Conservation (phyloP, 164 flowering plant species). For the Platanus orientalis region DNA sequence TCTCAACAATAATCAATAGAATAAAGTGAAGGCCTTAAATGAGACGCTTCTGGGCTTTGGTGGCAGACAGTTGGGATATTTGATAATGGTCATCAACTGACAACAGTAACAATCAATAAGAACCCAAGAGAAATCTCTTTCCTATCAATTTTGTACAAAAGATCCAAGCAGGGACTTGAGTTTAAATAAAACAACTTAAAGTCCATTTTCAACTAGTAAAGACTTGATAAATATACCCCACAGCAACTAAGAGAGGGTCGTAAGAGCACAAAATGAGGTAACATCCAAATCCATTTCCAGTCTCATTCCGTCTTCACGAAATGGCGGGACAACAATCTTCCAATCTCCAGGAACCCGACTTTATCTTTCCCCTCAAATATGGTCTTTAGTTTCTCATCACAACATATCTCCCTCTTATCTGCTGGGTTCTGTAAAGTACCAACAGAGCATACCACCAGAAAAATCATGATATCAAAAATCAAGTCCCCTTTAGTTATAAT, state of each 20-base stretch:
- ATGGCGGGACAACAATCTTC: slow-evolving; percentile 40
- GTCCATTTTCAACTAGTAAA: background rate
- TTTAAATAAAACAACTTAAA: background rate
- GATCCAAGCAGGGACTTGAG: background rate
- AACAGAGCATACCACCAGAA: background rate
- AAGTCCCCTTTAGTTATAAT: too few species aligned
- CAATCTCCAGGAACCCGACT: slow-evolving; percentile 60
- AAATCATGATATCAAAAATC: background rate
- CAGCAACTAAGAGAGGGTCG: background rate
- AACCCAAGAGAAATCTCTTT: background rate
- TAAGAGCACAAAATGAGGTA: background rate
- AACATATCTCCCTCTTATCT: slow-evolving; percentile 49
- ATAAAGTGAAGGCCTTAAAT: too few species aligned
- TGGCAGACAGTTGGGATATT: too few species aligned
- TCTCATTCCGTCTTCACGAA: slow-evolving; percentile 46
- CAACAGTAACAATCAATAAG: too few species aligned
- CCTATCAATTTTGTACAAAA: background rate
- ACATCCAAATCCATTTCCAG: background rate
- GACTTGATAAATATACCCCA: background rate
- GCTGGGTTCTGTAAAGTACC: slow-evolving; percentile 47
- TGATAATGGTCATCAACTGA: too few species aligned
- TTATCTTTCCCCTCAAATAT: slow-evolving; percentile 58
- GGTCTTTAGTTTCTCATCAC: slow-evolving; percentile 73
- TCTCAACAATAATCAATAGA: too few species aligned
- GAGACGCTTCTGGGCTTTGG: too few species aligned